Conservation (phyloP, 441 rosid species). For the Manihot esculenta region DNA sequence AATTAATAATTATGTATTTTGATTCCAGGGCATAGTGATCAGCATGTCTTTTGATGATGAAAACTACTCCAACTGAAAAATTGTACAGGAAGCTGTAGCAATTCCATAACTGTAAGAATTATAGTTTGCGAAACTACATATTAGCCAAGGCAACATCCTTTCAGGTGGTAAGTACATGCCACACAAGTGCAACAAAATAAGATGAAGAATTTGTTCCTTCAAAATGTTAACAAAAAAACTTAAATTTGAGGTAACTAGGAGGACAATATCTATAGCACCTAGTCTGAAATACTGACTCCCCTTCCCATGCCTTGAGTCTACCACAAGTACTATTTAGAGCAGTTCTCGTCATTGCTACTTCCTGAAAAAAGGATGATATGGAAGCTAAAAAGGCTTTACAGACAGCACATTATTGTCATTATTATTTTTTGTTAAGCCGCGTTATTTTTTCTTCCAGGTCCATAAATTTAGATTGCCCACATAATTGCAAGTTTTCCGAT, state of each 20-base stretch:
- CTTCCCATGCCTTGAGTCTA: neutral
- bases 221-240: neutral
- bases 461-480: neutral
- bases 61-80: too few relatives aligned
- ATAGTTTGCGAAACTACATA: neutral
- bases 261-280: neutral
- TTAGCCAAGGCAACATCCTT: neutral
- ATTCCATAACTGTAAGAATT: too few relatives aligned
- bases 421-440: too few relatives aligned
- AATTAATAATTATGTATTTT: neutral
- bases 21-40: too few relatives aligned
- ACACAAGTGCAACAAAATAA: too few relatives aligned
- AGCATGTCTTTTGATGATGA: too few relatives aligned
- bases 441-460: neutral
- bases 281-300: neutral
- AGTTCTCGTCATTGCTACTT: neutral
- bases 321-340: neutral
- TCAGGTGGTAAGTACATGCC: neutral
- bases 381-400: neutral
- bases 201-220: neutral
- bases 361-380: neutral
- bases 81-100: too few relatives aligned
- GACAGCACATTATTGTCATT: neutral
- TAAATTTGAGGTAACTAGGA: neutral
- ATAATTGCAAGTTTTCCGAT: neutral